Evolutionary conservation across 768 basidiomycete genomes (phyloP), one percentile per base, ranked within the genome.

Genomic region (Mrakia blollopis): DNA sequence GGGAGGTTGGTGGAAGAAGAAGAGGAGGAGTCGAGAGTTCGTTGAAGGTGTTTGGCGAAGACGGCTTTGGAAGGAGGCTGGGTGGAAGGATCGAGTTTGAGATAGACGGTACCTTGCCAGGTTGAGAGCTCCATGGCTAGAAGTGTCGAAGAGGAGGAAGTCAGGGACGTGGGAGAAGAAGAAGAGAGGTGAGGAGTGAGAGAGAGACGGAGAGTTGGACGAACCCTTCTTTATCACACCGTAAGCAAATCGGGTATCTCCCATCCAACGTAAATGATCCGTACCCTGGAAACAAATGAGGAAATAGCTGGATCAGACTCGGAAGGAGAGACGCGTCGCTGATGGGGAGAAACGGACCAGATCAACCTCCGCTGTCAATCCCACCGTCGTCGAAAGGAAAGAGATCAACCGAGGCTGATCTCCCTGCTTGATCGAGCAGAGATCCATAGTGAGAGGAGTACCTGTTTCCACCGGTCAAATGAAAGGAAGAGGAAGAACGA

Each of bases 211-310:
- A 78, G 21, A 9, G 8, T 8, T 18, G 30, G 50, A 78, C 54
- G 47, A 76, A 63, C 81, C 74, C 1, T 81, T 82, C 54, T 80
- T 80, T 13, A 84, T 47, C 70, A 83, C 82, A 0, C 83, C 83
- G 47, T 80, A 75, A 18, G 83, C 57, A 79, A 84, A 84, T 3
- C 83, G 78, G 35, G 81, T 79, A 75, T 83, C 82, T 21, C 83
- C 83, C 81, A 84, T 81, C 83, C 83, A 84, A 4, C 83, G 75
- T 23, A 84, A 67, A 70, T 83, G 75, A 60, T 84, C 83, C 10
- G 83, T 84, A 6, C 83, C 47, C 83, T 78, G 47, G 14, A 30
- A 4, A 2, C 76, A 80, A 80, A 18, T 80, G 79, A 70, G 80
- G 79, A 52, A 80, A 81, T 9, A 1, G 37, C 3, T 2, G 23